Evolutionary conservation across 805 yeast species (phyloP).

Genomic region (Cyberlindnera nakhonratchasimensis): DNA sequence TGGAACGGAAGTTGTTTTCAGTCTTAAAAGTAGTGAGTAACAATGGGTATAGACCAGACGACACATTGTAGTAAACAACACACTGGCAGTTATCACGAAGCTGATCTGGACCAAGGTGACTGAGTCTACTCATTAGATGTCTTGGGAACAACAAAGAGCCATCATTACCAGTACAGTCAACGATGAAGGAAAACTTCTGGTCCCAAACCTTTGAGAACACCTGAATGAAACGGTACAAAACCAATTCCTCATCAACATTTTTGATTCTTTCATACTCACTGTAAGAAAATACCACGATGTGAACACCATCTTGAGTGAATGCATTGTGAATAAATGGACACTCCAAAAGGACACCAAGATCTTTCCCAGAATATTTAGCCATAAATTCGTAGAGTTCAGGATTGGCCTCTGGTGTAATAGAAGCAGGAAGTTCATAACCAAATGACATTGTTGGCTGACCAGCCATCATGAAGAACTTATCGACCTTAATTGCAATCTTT

Average conservation of each 20-base stretch:
- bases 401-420: conserved; percentile 47
- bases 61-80: conserved; percentile 45
- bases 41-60: conserved; percentile 27
- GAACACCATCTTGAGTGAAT: conserved; percentile 69
- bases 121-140: conserved; percentile 36
- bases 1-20: conserved; percentile 16
- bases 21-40: conserved; percentile 27
- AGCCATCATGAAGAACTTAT: conserved; percentile 41
- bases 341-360: conserved; percentile 43
- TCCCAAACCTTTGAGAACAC: conserved; percentile 71
- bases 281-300: conserved; percentile 55
- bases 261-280: conserved; percentile 34
- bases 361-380: conserved; percentile 59
- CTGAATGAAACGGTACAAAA: conserved; percentile 60
- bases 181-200: conserved; percentile 54
- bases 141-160: conserved; percentile 27
- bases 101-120: conserved; percentile 47
- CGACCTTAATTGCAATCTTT: conserved; percentile 40
- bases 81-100: conserved; percentile 50
- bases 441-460: conserved; percentile 60
- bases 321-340: conserved; percentile 55
- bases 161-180: conserved; percentile 66
- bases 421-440: conserved; percentile 54
- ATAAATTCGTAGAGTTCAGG: conserved; percentile 66
- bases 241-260: conserved; percentile 42